Evolutionary conservation across 1,284 basidiomycete species (phyloP).

Genomic region (Ceratobasidium sp.): DNA sequence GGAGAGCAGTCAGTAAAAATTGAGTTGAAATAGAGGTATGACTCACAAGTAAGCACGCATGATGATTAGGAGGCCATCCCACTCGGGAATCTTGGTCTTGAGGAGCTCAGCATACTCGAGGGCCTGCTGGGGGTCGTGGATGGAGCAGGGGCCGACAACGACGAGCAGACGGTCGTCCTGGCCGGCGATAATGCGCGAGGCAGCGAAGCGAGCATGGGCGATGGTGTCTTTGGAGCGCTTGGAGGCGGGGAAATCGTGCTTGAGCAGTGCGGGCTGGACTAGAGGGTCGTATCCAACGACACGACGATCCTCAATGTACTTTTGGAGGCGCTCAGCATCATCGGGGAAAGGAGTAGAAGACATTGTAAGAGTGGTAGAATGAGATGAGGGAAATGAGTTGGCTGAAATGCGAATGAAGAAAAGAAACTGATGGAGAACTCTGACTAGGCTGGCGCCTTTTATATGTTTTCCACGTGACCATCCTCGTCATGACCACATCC

Average conservation of each 20-base stretch:
- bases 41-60: conserved; percentile 92
- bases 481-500: conserved; percentile 38
- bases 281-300: conserved; percentile 92
- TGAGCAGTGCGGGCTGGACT: conserved; percentile 89
- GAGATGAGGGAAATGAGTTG: conserved; percentile 13
- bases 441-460: conserved; percentile 44
- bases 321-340: conserved; percentile 67
- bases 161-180: conserved; percentile 89
- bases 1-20: conserved; percentile 16
- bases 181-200: conserved; percentile 84
- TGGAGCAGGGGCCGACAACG: conserved; percentile 96
- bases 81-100: conserved; percentile 75
- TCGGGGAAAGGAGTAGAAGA: conserved; percentile 73
- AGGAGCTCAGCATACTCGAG: conserved; percentile 89
- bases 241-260: conserved; percentile 82
- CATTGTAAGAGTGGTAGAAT: conserved; percentile 50
- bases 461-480: conserved; percentile 35
- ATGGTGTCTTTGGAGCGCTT: conserved; percentile 75
- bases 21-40: not conserved
- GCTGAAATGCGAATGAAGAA: conserved; percentile 17
- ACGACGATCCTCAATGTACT: conserved; percentile 71
- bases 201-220: conserved; percentile 80
- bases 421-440: conserved; percentile 39
- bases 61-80: conserved; percentile 85
- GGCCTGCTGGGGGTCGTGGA: conserved; percentile 91